These are phyloP conservation scores for Hypericum androsaemum DNA, from an alignment of 345 rosid species.

Conservation along the genomic window DNA sequence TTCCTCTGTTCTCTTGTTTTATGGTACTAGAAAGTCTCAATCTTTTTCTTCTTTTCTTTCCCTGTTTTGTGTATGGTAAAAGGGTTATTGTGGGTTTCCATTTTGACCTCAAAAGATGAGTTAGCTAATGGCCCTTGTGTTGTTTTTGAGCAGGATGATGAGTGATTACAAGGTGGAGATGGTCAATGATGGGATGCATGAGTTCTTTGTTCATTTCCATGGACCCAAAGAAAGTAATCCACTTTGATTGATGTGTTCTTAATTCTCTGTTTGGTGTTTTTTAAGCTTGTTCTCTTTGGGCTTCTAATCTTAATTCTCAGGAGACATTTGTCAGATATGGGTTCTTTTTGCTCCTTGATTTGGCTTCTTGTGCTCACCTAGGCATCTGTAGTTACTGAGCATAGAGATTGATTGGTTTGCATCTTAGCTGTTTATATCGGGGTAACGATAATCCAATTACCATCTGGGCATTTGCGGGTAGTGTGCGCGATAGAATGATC, in stretches of 20 bases:
- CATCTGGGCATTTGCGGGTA: too few species aligned
- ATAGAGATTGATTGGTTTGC: too few species aligned
- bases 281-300: background rate
- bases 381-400: too few species aligned
- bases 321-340: too few species aligned
- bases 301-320: background rate
- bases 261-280: background rate
- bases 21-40: background rate
- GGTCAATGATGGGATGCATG: slow-evolving; percentile 4
- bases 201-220: background rate
- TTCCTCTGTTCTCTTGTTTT: background rate
- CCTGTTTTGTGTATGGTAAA: background rate
- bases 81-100: background rate
- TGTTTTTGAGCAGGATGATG: background rate
- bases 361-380: too few species aligned
- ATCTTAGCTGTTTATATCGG: too few species aligned
- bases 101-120: background rate
- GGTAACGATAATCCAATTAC: too few species aligned
- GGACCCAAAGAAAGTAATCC: slow-evolving; percentile 1
- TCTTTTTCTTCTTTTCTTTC: background rate
- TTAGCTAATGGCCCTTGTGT: background rate
- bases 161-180: slow-evolving; percentile 2
- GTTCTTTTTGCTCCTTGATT: too few species aligned
- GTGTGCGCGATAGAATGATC: too few species aligned
- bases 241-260: background rate